These are phyloP conservation scores for Lachancea waltii DNA, from an alignment of 805 yeast species.

Conservation along the genomic window DNA sequence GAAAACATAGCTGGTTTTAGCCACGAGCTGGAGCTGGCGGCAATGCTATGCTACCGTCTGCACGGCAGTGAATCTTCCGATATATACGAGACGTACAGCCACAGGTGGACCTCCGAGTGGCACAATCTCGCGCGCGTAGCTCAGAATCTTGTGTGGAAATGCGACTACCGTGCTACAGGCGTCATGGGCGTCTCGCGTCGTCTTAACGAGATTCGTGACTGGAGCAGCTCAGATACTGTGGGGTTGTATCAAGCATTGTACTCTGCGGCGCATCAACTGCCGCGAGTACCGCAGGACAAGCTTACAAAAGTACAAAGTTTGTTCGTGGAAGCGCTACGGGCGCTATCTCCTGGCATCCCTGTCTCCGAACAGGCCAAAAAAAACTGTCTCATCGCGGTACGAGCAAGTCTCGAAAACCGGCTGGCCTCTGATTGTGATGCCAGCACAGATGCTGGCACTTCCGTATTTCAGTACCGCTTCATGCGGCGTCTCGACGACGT, in stretches of 20 bases:
- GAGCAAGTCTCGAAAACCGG: conserved; percentile 23
- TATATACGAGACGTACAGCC: not conserved
- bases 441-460: conserved; percentile 6
- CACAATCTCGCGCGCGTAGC: conserved; percentile 5
- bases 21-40: conserved; percentile 15
- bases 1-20: conserved; percentile 18
- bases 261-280: conserved; percentile 18
- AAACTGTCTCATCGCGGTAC: conserved; percentile 15
- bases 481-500: conserved; percentile 24
- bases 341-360: conserved; percentile 17
- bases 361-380: conserved; percentile 5
- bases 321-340: conserved; percentile 18
- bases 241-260: conserved; percentile 27
- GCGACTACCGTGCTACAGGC: conserved; percentile 3
- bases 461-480: conserved; percentile 24
- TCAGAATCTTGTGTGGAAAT: conserved; percentile 8
- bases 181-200: not conserved
- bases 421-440: conserved; percentile 11
- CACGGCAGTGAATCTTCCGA: conserved; percentile 6
- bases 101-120: conserved; percentile 5
- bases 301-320: conserved; percentile 19
- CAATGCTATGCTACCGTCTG: conserved; percentile 21
- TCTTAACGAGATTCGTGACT: not conserved
- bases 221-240: conserved; percentile 12
- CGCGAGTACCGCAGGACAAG: not conserved